phyloP scores from a whole-genome alignment of 176 grass and related monocot genomes.

The Bonia amplexicaulis region DNA sequence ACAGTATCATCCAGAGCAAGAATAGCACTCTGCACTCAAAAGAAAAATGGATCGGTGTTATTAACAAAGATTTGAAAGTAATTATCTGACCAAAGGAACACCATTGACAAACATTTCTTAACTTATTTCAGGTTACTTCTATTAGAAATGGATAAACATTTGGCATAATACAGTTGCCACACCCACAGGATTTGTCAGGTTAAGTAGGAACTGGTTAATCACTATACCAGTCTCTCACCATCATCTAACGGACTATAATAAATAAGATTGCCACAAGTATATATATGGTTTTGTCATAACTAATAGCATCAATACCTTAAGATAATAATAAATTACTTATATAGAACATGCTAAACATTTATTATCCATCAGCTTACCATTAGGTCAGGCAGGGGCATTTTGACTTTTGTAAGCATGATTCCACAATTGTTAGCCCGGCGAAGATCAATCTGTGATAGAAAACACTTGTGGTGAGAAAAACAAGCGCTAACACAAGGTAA shows the following conservation, averaged over 20 bases:
- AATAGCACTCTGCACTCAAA: slow-evolving; percentile 59
- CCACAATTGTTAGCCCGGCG: slow-evolving; percentile 92
- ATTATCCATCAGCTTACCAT: slow-evolving; percentile 50
- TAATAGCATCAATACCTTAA: slow-evolving; percentile 2
- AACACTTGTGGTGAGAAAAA: slow-evolving; percentile 23
- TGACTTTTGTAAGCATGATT: slow-evolving; percentile 99
- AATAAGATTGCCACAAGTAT: not conserved
- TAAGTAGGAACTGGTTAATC: slow-evolving; percentile 4
- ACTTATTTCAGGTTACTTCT: slow-evolving; percentile 8
- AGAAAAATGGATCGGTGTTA: not conserved
- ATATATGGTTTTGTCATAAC: not conserved
- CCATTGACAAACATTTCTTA: slow-evolving; percentile 9
- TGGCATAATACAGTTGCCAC: not conserved
- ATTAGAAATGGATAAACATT: not conserved
- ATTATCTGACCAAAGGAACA: not conserved
- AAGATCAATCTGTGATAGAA: slow-evolving; percentile 81
- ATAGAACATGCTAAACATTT: slow-evolving; percentile 12
- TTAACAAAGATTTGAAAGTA: slow-evolving; percentile 6
- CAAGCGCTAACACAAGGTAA: not conserved
- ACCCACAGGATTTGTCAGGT: not conserved
- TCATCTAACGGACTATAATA: not conserved
- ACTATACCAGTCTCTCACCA: not conserved
- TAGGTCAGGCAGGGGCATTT: slow-evolving; percentile 92
- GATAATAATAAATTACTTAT: not conserved
- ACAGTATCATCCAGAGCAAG: slow-evolving; percentile 85